These are phyloP conservation scores for Xanthoconium separans DNA, from an alignment of 1,284 basidiomycete genomes.

Conservation along the genomic window DNA sequence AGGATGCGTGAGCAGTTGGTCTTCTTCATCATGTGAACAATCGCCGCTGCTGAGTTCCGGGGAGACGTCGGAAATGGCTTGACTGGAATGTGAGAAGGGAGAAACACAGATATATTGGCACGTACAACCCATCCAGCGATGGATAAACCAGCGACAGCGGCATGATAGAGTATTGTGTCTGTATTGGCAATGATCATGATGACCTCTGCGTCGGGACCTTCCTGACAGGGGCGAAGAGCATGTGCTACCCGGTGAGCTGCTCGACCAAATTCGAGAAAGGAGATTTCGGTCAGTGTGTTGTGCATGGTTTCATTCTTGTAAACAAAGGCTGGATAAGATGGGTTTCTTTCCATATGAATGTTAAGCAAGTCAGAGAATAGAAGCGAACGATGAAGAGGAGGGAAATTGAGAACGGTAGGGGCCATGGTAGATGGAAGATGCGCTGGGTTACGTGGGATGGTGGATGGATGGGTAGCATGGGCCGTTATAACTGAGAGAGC, in stretches of 20 bases:
- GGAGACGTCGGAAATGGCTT: conserved; percentile 38
- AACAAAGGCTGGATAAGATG: conserved; percentile 21
- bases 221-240: conserved; percentile 23
- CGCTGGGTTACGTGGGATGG: neutral
- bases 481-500: neutral
- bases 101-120: neutral
- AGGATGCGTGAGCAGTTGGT: conserved; percentile 33
- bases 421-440: conserved; percentile 11
- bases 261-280: conserved; percentile 33
- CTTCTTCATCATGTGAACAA: conserved; percentile 31
- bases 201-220: conserved; percentile 30
- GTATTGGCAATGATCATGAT: conserved; percentile 36
- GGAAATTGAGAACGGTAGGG: conserved; percentile 3
- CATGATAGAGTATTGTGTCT: conserved; percentile 37
- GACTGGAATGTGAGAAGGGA: neutral
- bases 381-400: conserved; percentile 27
- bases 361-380: conserved; percentile 28
- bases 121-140: conserved; percentile 27
- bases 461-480: neutral
- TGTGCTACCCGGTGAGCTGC: conserved; percentile 35
- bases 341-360: conserved; percentile 32
- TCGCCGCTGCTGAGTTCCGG: conserved; percentile 33
- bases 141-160: conserved; percentile 27
- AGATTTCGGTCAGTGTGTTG: conserved; percentile 13
- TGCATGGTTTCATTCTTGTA: conserved; percentile 18